phyloP scores from a whole-genome alignment of 164 flowering plant species.

The Chloranthus sessilifolius region DNA sequence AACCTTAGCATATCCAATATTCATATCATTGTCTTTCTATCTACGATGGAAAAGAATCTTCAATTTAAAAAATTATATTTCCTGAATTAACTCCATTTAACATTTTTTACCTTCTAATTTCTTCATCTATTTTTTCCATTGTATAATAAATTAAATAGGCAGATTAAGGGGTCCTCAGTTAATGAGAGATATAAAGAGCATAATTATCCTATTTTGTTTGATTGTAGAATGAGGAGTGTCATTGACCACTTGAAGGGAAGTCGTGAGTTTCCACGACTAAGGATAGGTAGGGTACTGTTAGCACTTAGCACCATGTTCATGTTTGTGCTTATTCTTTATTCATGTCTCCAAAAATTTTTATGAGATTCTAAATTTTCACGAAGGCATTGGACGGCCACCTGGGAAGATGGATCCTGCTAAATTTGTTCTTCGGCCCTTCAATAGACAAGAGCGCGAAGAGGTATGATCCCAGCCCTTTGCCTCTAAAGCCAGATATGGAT shows the following conservation, averaged over 20 bases:
- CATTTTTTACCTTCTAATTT: too few species aligned
- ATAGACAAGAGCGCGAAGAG: slow-evolving; percentile 75
- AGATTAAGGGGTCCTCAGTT: too few species aligned
- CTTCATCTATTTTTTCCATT: too few species aligned
- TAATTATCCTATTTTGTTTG: neutral
- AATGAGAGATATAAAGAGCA: too few species aligned
- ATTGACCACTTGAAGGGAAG: slow-evolving; percentile 72
- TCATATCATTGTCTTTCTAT: too few species aligned
- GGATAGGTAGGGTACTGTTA: slow-evolving; percentile 53
- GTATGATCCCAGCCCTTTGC: slow-evolving; percentile 25
- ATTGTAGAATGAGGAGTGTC: slow-evolving; percentile 79
- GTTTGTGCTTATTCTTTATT: neutral
- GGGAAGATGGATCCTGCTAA: slow-evolving; percentile 74
- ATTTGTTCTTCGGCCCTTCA: slow-evolving; percentile 80
- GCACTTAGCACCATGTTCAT: too few species aligned
- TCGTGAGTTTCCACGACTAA: slow-evolving; percentile 81
- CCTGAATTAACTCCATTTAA: too few species aligned
- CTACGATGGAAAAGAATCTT: too few species aligned
- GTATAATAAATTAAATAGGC: too few species aligned
- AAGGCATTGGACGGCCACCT: slow-evolving; percentile 95
- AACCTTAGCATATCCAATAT: too few species aligned
- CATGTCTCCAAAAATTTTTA: neutral
- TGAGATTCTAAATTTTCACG: slow-evolving; percentile 1
- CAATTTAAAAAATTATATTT: too few species aligned
- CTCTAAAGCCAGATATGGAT: too few species aligned